These are phyloP conservation scores for Astragalus membranaceus DNA, from an alignment of 306 rosid species.

Conservation along the genomic window DNA sequence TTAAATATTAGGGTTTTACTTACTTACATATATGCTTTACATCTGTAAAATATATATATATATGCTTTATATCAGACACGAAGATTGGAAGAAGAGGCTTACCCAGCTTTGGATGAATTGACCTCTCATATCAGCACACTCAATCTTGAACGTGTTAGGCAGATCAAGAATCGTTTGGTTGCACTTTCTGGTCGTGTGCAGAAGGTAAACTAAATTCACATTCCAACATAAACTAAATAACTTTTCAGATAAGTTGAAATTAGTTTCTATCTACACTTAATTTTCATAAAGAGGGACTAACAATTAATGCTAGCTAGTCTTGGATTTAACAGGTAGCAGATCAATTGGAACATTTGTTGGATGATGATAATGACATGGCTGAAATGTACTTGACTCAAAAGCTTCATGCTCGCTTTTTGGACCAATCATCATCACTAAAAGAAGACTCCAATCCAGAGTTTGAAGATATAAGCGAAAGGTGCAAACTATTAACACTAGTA, in stretches of 20 bases:
- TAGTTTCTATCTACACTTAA: too few species aligned
- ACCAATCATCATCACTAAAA: constrained; percentile 18
- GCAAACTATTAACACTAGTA: neutral
- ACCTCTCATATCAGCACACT: constrained; percentile 66
- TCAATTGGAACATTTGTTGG: constrained; percentile 70
- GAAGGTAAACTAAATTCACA: constrained; percentile 41
- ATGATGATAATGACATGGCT: constrained; percentile 81
- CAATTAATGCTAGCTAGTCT: neutral
- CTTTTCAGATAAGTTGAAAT: too few species aligned
- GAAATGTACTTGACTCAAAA: constrained; percentile 83
- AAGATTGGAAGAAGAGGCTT: constrained; percentile 73
- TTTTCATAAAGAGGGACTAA: too few species aligned
- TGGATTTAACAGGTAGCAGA: constrained; percentile 48
- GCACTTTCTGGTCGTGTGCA: constrained; percentile 76
- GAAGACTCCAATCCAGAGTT: constrained; percentile 13
- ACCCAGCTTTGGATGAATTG: constrained; percentile 82
- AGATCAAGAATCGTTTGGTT: constrained; percentile 80
- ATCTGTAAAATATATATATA: too few species aligned
- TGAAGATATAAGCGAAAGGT: constrained; percentile 31
- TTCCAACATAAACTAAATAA: neutral
- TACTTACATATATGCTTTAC: too few species aligned
- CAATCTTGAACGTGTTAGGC: constrained; percentile 74
- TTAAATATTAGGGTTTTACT: too few species aligned
- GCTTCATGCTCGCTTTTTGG: constrained; percentile 29
- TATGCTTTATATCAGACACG: constrained; percentile 34